phyloP scores from a whole-genome alignment of 371 early-diverging fungal genomes.

The Mortierella sp. region DNA sequence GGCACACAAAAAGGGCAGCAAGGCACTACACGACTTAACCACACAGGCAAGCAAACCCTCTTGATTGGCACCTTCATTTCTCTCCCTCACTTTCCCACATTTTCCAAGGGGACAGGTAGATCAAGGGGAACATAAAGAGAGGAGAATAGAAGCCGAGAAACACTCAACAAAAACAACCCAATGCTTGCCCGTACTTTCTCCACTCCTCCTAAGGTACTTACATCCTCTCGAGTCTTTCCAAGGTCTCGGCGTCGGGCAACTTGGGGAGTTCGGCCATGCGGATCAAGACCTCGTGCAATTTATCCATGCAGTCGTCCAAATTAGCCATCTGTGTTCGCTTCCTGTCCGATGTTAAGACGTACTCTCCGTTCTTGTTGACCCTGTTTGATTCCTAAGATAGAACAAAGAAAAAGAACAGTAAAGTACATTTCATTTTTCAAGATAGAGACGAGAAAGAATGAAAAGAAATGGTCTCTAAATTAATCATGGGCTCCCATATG shows the following conservation, averaged over 20 bases:
- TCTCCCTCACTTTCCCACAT: neutral
- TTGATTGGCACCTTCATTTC: neutral
- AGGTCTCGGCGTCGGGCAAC: constrained; percentile 77
- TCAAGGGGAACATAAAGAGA: neutral
- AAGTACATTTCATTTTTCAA: neutral
- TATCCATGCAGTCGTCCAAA: constrained; percentile 84
- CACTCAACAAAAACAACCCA: neutral
- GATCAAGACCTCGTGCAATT: constrained; percentile 74
- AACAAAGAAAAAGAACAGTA: neutral
- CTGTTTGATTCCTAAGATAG: constrained; percentile 64
- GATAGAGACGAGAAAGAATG: no score
- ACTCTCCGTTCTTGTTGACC: constrained; percentile 82
- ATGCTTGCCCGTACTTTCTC: neutral
- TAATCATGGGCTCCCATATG: no score
- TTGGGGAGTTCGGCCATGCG: constrained; percentile 79
- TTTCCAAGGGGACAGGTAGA: neutral
- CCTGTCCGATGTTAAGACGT: constrained; percentile 82
- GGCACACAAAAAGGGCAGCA: neutral
- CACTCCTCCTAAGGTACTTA: constrained; percentile 51
- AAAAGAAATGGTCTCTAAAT: neutral
- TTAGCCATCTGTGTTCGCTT: constrained; percentile 88
- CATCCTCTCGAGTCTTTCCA: constrained; percentile 74
- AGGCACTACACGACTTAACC: neutral
- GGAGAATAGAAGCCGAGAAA: neutral
- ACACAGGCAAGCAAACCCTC: neutral